These are phyloP conservation scores for Fremontodendron californicum DNA, from an alignment of 345 rosid species.

Conservation along the genomic window DNA sequence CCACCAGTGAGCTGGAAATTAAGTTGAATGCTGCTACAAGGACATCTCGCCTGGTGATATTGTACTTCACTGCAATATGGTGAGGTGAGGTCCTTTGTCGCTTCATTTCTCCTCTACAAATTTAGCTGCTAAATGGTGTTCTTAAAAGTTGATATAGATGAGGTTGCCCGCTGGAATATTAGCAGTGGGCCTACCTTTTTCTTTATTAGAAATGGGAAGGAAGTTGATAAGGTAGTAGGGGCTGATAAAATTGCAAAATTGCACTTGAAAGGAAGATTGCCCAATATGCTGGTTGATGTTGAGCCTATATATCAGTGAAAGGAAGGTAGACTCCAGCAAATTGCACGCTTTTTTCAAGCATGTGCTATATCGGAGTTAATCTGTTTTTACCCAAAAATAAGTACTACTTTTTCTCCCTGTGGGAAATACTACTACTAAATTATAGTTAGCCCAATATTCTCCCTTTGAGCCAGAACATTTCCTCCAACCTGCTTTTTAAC, in stretches of 20 bases:
- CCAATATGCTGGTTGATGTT: conserved; percentile 40
- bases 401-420: too few relatives aligned
- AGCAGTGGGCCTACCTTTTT: conserved; percentile 74
- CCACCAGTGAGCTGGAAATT: conserved; percentile 59
- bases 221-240: conserved; percentile 81
- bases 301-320: neutral
- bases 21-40: conserved; percentile 62
- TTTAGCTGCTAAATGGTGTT: conserved; percentile 69
- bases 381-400: too few relatives aligned
- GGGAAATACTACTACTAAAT: too few relatives aligned
- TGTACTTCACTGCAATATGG: conserved; percentile 94
- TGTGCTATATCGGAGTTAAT: too few relatives aligned
- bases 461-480: too few relatives aligned
- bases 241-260: conserved; percentile 81
- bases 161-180: conserved; percentile 62
- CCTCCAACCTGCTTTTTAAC: too few relatives aligned
- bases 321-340: neutral
- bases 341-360: neutral
- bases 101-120: conserved; percentile 74
- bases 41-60: conserved; percentile 67
- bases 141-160: conserved; percentile 76
- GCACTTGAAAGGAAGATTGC: conserved; percentile 64
- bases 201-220: conserved; percentile 70
- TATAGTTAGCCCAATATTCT: too few relatives aligned
- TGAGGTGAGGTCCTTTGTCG: conserved; percentile 97